Evolutionary conservation across 2,329 filamentous ascomycete species (phyloP).

Genomic region (Verticillium albo-atrum): DNA sequence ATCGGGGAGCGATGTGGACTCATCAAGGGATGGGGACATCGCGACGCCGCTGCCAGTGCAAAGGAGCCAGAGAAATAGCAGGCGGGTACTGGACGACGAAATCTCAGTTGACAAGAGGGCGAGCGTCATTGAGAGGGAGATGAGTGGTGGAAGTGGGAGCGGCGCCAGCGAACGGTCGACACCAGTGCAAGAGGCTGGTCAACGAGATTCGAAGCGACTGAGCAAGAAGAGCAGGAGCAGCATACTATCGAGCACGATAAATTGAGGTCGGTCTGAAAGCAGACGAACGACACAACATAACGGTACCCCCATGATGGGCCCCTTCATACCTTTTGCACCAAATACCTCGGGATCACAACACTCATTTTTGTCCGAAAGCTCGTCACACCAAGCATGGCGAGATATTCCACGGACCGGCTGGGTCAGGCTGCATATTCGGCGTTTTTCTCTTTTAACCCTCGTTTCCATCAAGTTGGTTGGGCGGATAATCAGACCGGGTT

Average conservation of each 20-base stretch:
- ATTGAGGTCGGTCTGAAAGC: neutral
- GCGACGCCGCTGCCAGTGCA: neutral
- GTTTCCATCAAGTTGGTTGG: neutral
- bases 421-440: neutral
- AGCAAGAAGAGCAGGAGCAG: neutral
- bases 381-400: neutral
- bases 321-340: neutral
- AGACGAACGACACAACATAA: neutral
- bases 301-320: neutral
- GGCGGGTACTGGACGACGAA: neutral
- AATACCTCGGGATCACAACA: neutral
- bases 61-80: neutral
- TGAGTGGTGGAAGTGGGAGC: constrained; percentile 1
- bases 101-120: neutral
- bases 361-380: neutral
- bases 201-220: neutral
- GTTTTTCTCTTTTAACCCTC: neutral
- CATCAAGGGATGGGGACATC: neutral
- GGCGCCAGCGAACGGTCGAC: neutral
- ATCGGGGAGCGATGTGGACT: constrained; percentile 4
- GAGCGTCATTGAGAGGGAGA: neutral
- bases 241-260: neutral
- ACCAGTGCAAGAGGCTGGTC: neutral
- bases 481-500: neutral
- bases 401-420: neutral